Conservation (phyloP, 1,284 basidiomycete species). For the Cryptococcus sp. region DNA sequence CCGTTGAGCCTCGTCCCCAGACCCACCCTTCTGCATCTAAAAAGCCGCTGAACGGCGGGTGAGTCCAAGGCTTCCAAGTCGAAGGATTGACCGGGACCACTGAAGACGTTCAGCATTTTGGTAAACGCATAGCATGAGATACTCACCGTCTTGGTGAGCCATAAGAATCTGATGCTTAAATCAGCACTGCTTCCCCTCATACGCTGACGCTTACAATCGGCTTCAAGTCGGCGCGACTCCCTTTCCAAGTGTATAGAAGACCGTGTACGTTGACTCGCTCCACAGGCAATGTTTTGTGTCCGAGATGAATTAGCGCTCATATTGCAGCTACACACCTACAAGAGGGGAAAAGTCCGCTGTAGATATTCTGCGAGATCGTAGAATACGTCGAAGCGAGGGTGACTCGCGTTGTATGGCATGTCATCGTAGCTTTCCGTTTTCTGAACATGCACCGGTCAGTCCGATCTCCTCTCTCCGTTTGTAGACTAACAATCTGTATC, state of each 20-base stretch:
- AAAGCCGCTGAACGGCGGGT: constrained; percentile 26
- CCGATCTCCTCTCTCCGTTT: too few relatives aligned
- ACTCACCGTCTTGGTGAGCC: constrained; percentile 2
- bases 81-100: too few relatives aligned
- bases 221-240: constrained; percentile 59
- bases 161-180: neutral
- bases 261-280: constrained; percentile 66
- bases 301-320: too few relatives aligned
- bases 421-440: constrained; percentile 11
- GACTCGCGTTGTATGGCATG: constrained; percentile 20
- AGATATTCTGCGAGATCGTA: constrained; percentile 26
- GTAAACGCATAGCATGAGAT: too few relatives aligned
- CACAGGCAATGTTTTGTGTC: constrained; percentile 24
- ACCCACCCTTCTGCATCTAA: constrained; percentile 32
- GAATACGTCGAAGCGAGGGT: constrained; percentile 18
- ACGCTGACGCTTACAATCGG: constrained; percentile 56
- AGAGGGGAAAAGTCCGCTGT: constrained; percentile 34
- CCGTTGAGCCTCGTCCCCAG: constrained; percentile 33
- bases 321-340: constrained; percentile 9
- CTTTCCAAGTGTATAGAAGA: constrained; percentile 64
- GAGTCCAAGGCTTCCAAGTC: constrained; percentile 53
- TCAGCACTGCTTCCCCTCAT: neutral
- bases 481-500: constrained; percentile 11
- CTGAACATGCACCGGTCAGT: too few relatives aligned
- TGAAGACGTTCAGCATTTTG: too few relatives aligned